Evolutionary conservation across 495 filamentous ascomycete genomes (phyloP), one percentile per base, ranked within the genome.

Genomic region (Parachaetomium inaequale): DNA sequence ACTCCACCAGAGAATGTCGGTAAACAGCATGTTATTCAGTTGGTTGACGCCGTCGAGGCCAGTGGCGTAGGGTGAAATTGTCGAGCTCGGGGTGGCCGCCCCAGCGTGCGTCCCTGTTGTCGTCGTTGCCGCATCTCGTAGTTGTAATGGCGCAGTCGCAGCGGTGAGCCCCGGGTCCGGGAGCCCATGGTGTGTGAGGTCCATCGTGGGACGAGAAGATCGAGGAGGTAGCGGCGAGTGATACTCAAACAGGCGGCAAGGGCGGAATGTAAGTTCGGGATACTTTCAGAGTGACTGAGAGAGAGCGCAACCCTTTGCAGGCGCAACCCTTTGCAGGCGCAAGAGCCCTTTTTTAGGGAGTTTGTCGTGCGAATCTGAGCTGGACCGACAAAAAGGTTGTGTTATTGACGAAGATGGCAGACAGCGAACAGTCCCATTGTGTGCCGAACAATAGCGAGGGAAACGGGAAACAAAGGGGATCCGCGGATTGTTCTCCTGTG

Each of bases 41-140:
- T 81, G 78, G 59, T 84, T 78, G 59, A 85, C 81, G 15, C 82
- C 82, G 42, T 78, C 79, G 28, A 85, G 70, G 15, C 71, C 75
- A 0, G 76, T 79, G 53, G 74, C 68, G 67, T 75, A 85, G 8
- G 77, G 76, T 6, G 75, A 73, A 25, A 85, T 79, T 34, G 77
- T 79, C 1, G 71, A 63, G 47, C 63, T 71, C 3, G 70, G 63
- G n/a, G 54, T 62, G 36, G 57, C 31, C 40, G 40, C 63, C 28
- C 32, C 29, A 0, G 34, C n/a, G 4, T 36, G 36, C 12, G 63
- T 45, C 10, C 45, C 52, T 40, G 58, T 57, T 21, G 38, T 32
- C 54, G 63, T 58, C 49, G 63, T 28, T 55, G 38, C 53, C 36
- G 23, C 61, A 55, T 58, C 63, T 59, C 61, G 57, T 55, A 21